Conservation (phyloP, 768 basidiomycete species). For the Russula sp. region DNA sequence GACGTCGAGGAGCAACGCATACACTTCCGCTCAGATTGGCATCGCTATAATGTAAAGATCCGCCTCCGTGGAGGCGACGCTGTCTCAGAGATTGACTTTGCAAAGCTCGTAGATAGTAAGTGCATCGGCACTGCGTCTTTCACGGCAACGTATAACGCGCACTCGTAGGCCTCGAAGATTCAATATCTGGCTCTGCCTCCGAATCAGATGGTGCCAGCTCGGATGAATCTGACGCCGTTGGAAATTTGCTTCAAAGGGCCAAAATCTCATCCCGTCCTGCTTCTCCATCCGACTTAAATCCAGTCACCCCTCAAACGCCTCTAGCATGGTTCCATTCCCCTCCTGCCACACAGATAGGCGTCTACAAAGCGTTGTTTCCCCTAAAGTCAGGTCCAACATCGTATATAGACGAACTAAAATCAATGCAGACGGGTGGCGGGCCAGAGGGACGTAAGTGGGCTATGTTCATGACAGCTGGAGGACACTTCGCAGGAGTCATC, state of each 20-base stretch:
- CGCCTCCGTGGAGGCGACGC: slow-evolving; percentile 55
- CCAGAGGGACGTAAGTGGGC: slow-evolving; percentile 74
- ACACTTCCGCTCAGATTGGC: slow-evolving; percentile 96
- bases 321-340: slow-evolving; percentile 88
- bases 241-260: slow-evolving; percentile 57
- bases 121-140: background rate
- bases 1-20: slow-evolving; percentile 75
- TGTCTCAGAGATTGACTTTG: slow-evolving; percentile 65
- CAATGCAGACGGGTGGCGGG: slow-evolving; percentile 48
- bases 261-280: slow-evolving; percentile 40
- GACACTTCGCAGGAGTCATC: slow-evolving; percentile 94
- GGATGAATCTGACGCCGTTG: slow-evolving; percentile 59
- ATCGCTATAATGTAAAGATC: slow-evolving; percentile 92
- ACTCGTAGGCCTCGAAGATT: slow-evolving; percentile 64
- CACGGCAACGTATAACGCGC: background rate
- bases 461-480: slow-evolving; percentile 94
- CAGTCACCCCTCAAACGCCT: slow-evolving; percentile 50
- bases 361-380: slow-evolving; percentile 76
- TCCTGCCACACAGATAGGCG: slow-evolving; percentile 80
- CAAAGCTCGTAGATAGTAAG: slow-evolving; percentile 75
- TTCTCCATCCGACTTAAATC: slow-evolving; percentile 37
- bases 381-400: slow-evolving; percentile 31
- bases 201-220: slow-evolving; percentile 49
- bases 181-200: slow-evolving; percentile 87
- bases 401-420: slow-evolving; percentile 54